A percentile compares a stretch with the other conserved stretches of the same genome.
Evolutionary conservation across 2,329 filamentous ascomycete species (phyloP).

Genomic region (Cladosporium sp.): DNA sequence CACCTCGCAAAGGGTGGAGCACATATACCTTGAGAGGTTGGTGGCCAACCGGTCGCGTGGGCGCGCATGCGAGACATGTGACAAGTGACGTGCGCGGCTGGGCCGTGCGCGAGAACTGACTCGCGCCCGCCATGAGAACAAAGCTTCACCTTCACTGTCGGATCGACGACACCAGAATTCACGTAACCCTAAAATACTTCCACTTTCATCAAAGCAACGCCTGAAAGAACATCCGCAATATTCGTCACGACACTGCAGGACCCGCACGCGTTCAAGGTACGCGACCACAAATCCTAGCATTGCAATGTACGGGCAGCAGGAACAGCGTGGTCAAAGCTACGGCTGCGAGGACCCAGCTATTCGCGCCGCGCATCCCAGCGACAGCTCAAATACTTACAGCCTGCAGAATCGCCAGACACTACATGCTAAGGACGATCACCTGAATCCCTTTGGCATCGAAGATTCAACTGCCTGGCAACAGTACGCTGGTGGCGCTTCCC

Average conservation of each 20-base stretch:
- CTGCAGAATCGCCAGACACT: not conserved
- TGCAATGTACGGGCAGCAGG: not conserved
- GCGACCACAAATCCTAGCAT: not conserved
- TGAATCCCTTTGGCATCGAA: not conserved
- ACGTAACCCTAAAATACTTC: too few species aligned
- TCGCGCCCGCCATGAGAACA: slow-evolving; percentile 1
- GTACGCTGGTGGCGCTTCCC: too few species aligned
- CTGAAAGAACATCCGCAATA: too few species aligned
- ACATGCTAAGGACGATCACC: not conserved
- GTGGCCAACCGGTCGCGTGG: not conserved
- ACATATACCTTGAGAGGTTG: not conserved
- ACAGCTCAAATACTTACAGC: not conserved
- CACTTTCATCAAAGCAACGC: too few species aligned
- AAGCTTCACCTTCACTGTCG: not conserved
- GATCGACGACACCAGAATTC: too few species aligned
- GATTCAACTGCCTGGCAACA: too few species aligned
- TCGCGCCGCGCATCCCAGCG: not conserved
- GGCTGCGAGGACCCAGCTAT: not conserved
- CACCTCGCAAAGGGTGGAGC: not conserved
- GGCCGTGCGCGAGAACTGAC: not conserved
- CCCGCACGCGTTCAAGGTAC: not conserved
- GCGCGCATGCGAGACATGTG: not conserved
- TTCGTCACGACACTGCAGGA: not conserved
- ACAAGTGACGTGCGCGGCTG: not conserved
- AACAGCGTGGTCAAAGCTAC: not conserved